phyloP scores from a whole-genome alignment of 2,329 filamentous ascomycete genomes.

The Sporothrix phasma region DNA sequence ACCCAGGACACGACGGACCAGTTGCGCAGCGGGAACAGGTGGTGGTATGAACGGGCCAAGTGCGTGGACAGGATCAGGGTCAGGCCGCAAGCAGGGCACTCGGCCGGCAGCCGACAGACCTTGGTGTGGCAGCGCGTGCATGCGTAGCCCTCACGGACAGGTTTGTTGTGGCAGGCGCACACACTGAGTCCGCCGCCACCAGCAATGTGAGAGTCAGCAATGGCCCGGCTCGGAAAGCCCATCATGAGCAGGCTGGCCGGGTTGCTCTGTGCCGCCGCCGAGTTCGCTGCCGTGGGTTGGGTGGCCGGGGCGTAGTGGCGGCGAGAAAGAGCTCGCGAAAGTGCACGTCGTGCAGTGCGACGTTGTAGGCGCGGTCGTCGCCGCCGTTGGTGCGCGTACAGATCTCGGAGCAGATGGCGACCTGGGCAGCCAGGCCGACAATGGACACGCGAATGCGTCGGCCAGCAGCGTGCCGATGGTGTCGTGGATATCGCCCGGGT shows the following conservation, averaged over 20 bases:
- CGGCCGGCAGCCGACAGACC: conserved; percentile 80
- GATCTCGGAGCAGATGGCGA: conserved; percentile 85
- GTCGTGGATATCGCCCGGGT: conserved; percentile 90
- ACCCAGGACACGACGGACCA: conserved; percentile 87
- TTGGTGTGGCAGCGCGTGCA: conserved; percentile 84
- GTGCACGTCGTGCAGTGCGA: conserved; percentile 79
- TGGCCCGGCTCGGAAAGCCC: conserved; percentile 85
- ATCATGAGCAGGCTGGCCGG: conserved; percentile 75
- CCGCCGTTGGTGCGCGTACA: conserved; percentile 71
- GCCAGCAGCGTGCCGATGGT: conserved; percentile 70
- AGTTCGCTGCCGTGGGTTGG: conserved; percentile 47
- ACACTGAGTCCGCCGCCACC: conserved; percentile 59
- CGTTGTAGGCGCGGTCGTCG: conserved; percentile 55
- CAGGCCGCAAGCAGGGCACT: conserved; percentile 83
- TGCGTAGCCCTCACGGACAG: conserved; percentile 74
- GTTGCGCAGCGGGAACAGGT: conserved; percentile 80
- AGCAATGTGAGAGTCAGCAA: conserved; percentile 51
- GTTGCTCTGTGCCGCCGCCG: conserved; percentile 19
- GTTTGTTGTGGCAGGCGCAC: conserved; percentile 83
- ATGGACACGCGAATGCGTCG: conserved; percentile 80
- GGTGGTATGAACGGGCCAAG: conserved; percentile 84
- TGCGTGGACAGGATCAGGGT: conserved; percentile 93
- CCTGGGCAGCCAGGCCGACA: conserved; percentile 81
- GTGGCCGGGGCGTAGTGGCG: conserved; percentile 84
- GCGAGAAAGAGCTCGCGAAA: conserved; percentile 83